Conservation (phyloP, 2,329 filamentous ascomycete genomes). For the Ceratocystis cubensis region DNA sequence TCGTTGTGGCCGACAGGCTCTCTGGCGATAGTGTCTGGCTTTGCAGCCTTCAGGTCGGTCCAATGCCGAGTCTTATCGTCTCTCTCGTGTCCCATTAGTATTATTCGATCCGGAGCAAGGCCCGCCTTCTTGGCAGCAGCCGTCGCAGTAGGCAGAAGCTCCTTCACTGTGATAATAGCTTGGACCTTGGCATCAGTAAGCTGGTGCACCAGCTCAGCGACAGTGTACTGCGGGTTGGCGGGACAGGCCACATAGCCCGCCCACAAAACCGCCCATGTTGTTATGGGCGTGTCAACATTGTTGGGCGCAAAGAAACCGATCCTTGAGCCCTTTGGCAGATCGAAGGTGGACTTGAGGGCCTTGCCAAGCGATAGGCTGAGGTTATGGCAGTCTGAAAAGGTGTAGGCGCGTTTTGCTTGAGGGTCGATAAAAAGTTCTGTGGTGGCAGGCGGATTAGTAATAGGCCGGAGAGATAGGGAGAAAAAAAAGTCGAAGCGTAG, state of each 20-base stretch:
- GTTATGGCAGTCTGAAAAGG: slow-evolving; percentile 52
- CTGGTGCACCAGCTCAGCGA: slow-evolving; percentile 72
- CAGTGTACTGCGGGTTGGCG: slow-evolving; percentile 77
- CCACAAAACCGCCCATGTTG: slow-evolving; percentile 72
- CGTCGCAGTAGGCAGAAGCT: slow-evolving; percentile 50
- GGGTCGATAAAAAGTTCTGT: slow-evolving; percentile 68
- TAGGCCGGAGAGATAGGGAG: not conserved
- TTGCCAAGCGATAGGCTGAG: slow-evolving; percentile 65
- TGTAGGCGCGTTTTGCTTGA: slow-evolving; percentile 56
- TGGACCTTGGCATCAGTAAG: slow-evolving; percentile 65
- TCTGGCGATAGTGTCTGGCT: not conserved
- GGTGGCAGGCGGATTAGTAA: slow-evolving; percentile 14
- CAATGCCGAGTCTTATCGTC: slow-evolving; percentile 59
- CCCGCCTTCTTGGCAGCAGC: slow-evolving; percentile 58
- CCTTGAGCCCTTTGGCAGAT: slow-evolving; percentile 74
- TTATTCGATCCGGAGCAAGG: slow-evolving; percentile 57
- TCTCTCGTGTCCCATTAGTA: slow-evolving; percentile 59
- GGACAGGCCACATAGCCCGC: slow-evolving; percentile 72
- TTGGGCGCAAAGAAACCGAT: slow-evolving; percentile 76
- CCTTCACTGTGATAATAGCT: slow-evolving; percentile 60
- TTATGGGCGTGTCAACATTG: slow-evolving; percentile 64
- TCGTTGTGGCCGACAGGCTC: slow-evolving; percentile 48
- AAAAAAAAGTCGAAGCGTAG: not conserved
- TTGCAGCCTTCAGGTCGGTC: slow-evolving; percentile 43
- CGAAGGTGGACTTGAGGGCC: slow-evolving; percentile 59